Conservation (phyloP, 164 flowering plant species). For the Brasenia schreberi region DNA sequence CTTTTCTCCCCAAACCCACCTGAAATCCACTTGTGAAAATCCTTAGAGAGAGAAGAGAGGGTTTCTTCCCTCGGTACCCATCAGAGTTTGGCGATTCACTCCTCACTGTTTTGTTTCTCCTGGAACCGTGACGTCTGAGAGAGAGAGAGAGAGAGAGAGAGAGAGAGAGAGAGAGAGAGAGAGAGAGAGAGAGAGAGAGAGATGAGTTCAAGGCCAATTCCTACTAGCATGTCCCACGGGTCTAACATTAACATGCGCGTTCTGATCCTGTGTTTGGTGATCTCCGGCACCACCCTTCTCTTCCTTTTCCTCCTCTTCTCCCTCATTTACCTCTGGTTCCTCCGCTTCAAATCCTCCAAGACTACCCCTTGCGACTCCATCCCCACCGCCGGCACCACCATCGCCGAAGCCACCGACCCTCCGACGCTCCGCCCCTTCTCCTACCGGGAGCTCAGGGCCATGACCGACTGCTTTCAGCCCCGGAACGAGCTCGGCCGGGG, state of each 20-base stretch:
- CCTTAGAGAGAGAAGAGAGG: too few species aligned
- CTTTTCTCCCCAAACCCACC: too few species aligned
- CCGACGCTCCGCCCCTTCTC: slow-evolving; percentile 47
- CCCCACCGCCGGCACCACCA: slow-evolving; percentile 5
- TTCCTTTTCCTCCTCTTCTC: slow-evolving; percentile 14
- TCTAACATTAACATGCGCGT: slow-evolving; percentile 21
- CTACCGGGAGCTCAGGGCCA: slow-evolving; percentile 62
- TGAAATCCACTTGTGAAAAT: too few species aligned
- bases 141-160: background rate
- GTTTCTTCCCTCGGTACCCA: background rate
- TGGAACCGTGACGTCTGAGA: background rate
- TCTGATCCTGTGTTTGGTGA: slow-evolving; percentile 39
- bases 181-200: background rate
- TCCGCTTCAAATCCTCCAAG: slow-evolving; percentile 32
- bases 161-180: background rate
- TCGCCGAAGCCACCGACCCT: slow-evolving; percentile 8
- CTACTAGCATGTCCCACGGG: slow-evolving; percentile 14
- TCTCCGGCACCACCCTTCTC: slow-evolving; percentile 42
- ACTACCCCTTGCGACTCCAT: slow-evolving; percentile 63
- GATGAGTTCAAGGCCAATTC: slow-evolving; percentile 63
- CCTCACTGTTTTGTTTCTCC: background rate
- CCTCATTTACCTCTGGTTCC: slow-evolving; percentile 49
- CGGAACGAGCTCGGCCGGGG: slow-evolving; percentile 70
- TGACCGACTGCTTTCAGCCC: slow-evolving; percentile 45
- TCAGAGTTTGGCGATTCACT: background rate